Evolutionary conservation across 129 eudicot genomes (phyloP), one percentile per base, ranked within the genome.

Genomic region (Flaveria linearis): DNA sequence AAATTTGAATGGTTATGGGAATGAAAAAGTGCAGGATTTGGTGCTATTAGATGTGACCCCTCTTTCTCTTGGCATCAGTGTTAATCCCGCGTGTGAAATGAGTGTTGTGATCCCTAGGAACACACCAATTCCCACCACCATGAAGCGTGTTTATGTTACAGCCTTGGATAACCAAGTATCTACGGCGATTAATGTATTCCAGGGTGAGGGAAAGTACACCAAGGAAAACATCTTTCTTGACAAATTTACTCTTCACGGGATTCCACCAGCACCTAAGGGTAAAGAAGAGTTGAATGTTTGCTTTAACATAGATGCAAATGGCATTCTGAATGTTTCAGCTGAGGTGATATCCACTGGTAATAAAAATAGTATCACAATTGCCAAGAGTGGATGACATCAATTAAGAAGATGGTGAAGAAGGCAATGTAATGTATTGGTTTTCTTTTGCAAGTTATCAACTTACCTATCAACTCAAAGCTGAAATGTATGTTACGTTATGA

Each of bases 251-350:
- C 23, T 63, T 63, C 22, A 63, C 16, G 69, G 20, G 0, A 17
- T 63, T 63, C 69, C 69, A 4, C 22, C 69, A 36, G 41, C 41
- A 1, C 41, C 41, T 36, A 0, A 4, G 6, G 69, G 69, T 30
- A 11, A 63, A 63, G 22, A 63, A 5, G 14, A 16, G 68, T 30
- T 4, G 20, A 63, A 30, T 3, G 69, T 63, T 30, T 63, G 69
- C 23, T 63, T 63, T 63, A 63, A 60, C 41, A 60, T 60, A 5
- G 84, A 81, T 57, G 76, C 25, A 12, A 74, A 68, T 68, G 84
- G 80, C 5, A 68, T 81, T 49, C 53, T 81, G 11, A 68, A 53
- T 57, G 76, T 81, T 1, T 68, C 80, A 0, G 80, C 80, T 6
- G 71, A 81, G 65, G 71, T 26, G 46, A 18, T 11, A 12, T 73